Conservation (phyloP, 2,329 filamentous ascomycete genomes). For the Trichophyton benhamiae region DNA sequence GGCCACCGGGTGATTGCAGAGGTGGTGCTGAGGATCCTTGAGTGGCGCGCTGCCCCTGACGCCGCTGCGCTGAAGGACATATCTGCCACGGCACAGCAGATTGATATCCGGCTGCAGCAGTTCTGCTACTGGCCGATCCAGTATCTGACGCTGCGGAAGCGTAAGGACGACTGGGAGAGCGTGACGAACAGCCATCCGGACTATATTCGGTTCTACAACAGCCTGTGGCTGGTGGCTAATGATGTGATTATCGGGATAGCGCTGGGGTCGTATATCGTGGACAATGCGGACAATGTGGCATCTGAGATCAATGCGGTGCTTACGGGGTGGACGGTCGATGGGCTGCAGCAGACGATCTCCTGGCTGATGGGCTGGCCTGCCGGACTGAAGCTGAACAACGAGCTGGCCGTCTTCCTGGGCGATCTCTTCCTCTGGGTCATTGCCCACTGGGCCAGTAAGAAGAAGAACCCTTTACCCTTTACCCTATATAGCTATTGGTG, state of each 20-base stretch:
- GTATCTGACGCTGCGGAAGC: constrained; percentile 77
- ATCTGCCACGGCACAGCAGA: constrained; percentile 90
- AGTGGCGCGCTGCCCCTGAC: constrained; percentile 69
- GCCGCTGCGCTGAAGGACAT: constrained; percentile 85
- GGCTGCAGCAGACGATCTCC: constrained; percentile 73
- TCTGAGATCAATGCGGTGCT: constrained; percentile 64
- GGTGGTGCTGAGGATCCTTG: constrained; percentile 61
- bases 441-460: constrained; percentile 82
- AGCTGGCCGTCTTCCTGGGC: constrained; percentile 84
- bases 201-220: constrained; percentile 98
- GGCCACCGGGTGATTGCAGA: constrained; percentile 72
- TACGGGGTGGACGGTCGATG: constrained; percentile 72
- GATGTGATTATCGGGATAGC: constrained; percentile 98
- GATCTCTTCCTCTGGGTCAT: constrained; percentile 98
- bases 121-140: constrained; percentile 99
- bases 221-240: constrained; percentile 94
- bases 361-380: constrained; percentile 97
- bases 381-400: constrained; percentile 86
- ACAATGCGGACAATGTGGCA: constrained; percentile 78
- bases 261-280: constrained; percentile 89
- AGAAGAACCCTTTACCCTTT: too few species aligned
- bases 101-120: constrained; percentile 92
- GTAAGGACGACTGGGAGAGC: constrained; percentile 88
- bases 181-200: constrained; percentile 91
- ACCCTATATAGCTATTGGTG: not conserved